A percentile compares a stretch with the other conserved stretches of the same genome.
Conservation (phyloP, 2,329 filamentous ascomycete genomes). For the Penicillium sp. region DNA sequence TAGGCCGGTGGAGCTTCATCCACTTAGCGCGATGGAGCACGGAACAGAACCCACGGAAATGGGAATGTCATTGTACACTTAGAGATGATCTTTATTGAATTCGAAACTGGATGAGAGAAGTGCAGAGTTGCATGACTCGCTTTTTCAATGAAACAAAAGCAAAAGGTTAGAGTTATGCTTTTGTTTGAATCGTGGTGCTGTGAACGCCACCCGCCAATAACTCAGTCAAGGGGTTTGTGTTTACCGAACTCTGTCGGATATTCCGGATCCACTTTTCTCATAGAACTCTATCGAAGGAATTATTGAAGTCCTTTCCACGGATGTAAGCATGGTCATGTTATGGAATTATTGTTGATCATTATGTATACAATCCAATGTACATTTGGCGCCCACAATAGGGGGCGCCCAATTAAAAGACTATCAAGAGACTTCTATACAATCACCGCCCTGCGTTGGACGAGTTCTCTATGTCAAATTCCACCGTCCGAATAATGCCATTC, state of each 20-base stretch:
- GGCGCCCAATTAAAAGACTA: neutral
- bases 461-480: constrained; percentile 29
- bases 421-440: neutral
- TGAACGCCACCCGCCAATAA: neutral
- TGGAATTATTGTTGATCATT: neutral
- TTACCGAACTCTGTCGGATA: neutral
- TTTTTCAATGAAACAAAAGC: neutral
- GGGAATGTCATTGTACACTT: neutral
- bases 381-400: neutral
- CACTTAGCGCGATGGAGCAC: constrained; percentile 9
- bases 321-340: neutral
- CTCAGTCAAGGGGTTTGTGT: neutral
- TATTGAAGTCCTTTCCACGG: neutral
- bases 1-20: constrained; percentile 4
- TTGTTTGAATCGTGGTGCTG: neutral
- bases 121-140: neutral
- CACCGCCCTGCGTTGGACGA: neutral
- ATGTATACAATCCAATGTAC: neutral
- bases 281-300: neutral
- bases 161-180: neutral
- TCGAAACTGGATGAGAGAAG: neutral
- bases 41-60: constrained; percentile 3
- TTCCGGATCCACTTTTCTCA: neutral
- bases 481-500: constrained; percentile 28
- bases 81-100: neutral